Base-by-base conservation (phyloP, 2,329 filamentous ascomycete species). In the Aspergillus sp. region DNA sequence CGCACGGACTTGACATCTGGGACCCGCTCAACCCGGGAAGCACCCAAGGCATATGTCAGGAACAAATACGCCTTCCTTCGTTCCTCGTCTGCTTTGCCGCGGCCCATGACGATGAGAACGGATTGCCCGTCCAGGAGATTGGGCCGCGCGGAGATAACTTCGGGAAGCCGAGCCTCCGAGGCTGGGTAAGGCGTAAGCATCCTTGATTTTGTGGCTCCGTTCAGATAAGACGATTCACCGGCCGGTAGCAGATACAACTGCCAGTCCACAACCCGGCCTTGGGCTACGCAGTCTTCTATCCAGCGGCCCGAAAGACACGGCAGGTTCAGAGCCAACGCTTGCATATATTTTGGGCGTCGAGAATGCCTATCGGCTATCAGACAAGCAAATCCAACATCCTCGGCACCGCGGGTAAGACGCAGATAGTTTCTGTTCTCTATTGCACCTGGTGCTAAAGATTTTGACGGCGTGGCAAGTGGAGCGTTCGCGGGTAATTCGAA, bases 311-410 rank as follows among this genome's bases (percentile, higher is more conserved):
- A 89, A 1, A 99, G 81, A 69, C 93, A 96, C 0, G 95, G 95
- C 0, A 99, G 77, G 0, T 91, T 92, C 0, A 99, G 84, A 0
- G 95, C 93, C 2, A 99, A 84, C 0, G 95, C 95, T 77, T 98
- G 93, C 82, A 98, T 90, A 74, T 95, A 97, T 73, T 98, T 99
- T 53, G 88, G 85, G 63, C 92, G 92, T 51, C 94, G 87, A 6
- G 90, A 95, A 73, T 96, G 90, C 4, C 86, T 85, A 69, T 98
- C 91, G 0, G 93, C 89, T 60, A 99, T 90, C 14, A 98, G 79
- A 4, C 92, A 93, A 0, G 90, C 87, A 70, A 99, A 98, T 0
- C 91, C 89, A 1, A 87, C 79, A 2, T 82, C 77, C 39, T 78
- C 69, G 22, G 84, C 84, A 22, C 79, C 73, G 11, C 79, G 65